phyloP scores from a whole-genome alignment of 106 monocot species.

The Alisma plantagoaquatica region DNA sequence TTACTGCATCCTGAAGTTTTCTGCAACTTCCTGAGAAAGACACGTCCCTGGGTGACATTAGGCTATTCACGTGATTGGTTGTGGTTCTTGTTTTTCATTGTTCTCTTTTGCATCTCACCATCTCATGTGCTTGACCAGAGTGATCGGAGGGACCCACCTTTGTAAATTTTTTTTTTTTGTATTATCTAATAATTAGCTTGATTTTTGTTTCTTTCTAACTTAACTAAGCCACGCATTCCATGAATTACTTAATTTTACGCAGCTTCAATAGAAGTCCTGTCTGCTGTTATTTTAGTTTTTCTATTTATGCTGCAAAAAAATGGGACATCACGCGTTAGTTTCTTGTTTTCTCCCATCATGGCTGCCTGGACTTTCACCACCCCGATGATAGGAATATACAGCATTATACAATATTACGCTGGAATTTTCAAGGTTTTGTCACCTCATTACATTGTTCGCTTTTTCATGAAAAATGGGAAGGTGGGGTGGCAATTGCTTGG shows the following conservation, averaged over 20 bases:
- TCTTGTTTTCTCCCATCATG: slow-evolving; percentile 88
- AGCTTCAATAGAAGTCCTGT: slow-evolving; percentile 52
- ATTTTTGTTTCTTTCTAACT: background rate
- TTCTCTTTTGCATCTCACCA: no score
- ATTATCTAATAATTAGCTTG: no score
- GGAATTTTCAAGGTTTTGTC: slow-evolving; percentile 64
- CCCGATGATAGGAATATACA: slow-evolving; percentile 64
- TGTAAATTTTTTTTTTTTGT: no score
- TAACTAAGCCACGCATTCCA: no score
- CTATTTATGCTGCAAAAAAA: slow-evolving; percentile 64
- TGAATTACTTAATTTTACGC: no score
- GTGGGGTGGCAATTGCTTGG: slow-evolving; percentile 66
- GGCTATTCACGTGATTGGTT: no score
- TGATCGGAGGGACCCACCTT: no score
- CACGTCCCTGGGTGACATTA: no score
- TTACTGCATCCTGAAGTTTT: no score
- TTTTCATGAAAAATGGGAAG: slow-evolving; percentile 47
- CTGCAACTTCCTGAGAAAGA: no score
- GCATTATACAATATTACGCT: slow-evolving; percentile 47
- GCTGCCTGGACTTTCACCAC: slow-evolving; percentile 64
- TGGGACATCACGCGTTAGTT: slow-evolving; percentile 70
- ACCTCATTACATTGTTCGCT: slow-evolving; percentile 55
- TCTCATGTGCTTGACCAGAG: no score
- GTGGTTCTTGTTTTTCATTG: no score
- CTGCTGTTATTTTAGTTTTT: slow-evolving; percentile 38